Evolutionary conservation across 805 yeast genomes (phyloP), one percentile per base, ranked within the genome.

Genomic region (Kregervanrija delftensis): DNA sequence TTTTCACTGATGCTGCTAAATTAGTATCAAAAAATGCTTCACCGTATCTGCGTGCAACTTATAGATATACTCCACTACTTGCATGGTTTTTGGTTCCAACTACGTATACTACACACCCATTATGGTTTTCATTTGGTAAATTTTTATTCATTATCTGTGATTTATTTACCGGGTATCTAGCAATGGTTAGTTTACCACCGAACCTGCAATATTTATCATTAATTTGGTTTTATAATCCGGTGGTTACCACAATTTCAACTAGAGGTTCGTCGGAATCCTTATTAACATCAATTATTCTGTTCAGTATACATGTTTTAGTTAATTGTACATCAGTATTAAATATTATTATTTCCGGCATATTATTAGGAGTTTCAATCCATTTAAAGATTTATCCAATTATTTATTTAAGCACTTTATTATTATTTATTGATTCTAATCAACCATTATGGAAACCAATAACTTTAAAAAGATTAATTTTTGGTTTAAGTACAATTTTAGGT

Each of bases 181-280:
- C 79, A 49, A 56, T 77, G 54, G 60, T 34, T 4, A 32, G 44
- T 30, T 37, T 50, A 35, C 48, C 49, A 10, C 15, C 28, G 2
- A 35, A 41, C 6, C 35, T 12, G 4, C 43, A 37, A 16, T 51
- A 43, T 15, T 43, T 57, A 39, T 51, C 60, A 17, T 35, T 57
- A 8, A 35, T 91, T 5, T 93, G 98, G 98, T 69, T 93, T 14
- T 69, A 88, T 53, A 93, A 93, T 60, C 98, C 99, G 12, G 86
- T 93, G 93, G 98, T 90, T 0, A 78, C 83, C 31, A 88, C 96
- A 1, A 93, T 93, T 40, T 81, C 91, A 51, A 88, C 97, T 0
- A 71, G 99, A 39, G 99, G 99, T 1, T 86, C 93, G 28, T 84
- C 96, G 0, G 99, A 93, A 58, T 89, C 96, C 49, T 72, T 93